A percentile compares a stretch with the other conserved stretches of the same genome.
Evolutionary conservation across 306 rosid genomes (phyloP).

Genomic region (Trifolium pratense): DNA sequence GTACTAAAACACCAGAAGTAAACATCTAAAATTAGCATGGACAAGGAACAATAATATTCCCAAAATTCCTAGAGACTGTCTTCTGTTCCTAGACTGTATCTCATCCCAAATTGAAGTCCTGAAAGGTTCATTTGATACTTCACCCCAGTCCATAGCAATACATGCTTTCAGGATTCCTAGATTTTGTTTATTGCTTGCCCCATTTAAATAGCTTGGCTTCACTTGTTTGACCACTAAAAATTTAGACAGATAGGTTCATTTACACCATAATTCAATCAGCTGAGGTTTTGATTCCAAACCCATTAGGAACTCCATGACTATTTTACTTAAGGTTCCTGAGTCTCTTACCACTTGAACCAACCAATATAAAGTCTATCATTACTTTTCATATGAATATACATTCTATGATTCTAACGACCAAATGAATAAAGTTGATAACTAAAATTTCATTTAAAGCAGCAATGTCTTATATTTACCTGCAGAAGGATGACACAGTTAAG

Average conservation of each 20-base stretch:
- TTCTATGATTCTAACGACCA: neutral
- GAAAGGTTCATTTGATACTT: neutral
- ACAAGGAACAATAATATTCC: neutral
- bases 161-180: neutral
- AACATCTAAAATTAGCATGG: neutral
- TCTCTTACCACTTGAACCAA: neutral
- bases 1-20: neutral
- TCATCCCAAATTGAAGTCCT: neutral
- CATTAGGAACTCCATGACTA: neutral
- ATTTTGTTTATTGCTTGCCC: neutral
- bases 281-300: neutral
- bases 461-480: slow-evolving; percentile 61
- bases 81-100: neutral
- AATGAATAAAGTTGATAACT: slow-evolving; percentile 12
- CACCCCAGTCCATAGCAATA: neutral
- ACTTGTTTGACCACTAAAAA: neutral
- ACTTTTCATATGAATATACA: neutral
- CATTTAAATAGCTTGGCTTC: neutral
- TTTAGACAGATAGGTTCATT: neutral
- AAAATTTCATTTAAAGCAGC: slow-evolving; percentile 15
- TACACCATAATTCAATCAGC: neutral
- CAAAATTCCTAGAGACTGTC: neutral
- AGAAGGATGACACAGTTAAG: slow-evolving; percentile 79
- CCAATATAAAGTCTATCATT: neutral
- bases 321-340: neutral